phyloP scores from a whole-genome alignment of 805 yeast genomes.

The Torulaspora indica region DNA sequence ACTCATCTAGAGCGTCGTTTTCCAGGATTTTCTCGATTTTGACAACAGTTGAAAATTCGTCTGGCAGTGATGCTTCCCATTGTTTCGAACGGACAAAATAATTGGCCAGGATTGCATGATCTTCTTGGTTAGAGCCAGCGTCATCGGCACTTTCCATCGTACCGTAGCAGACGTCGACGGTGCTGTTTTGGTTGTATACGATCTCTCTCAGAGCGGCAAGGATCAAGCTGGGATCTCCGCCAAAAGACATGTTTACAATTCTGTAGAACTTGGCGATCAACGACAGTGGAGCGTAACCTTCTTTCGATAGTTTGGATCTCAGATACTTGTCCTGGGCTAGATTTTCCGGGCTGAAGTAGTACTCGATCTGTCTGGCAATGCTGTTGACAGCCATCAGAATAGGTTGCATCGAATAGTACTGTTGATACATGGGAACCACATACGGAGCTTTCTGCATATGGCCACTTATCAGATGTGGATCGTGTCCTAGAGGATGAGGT shows the following conservation, averaged over 20 bases:
- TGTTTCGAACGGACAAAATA: constrained; percentile 32
- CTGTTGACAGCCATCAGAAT: constrained; percentile 31
- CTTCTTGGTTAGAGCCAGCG: constrained; percentile 1
- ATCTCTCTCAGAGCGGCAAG: constrained; percentile 33
- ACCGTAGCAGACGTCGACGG: constrained; percentile 30
- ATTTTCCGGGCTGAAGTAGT: constrained; percentile 86
- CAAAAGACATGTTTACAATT: constrained; percentile 54
- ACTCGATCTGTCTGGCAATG: constrained; percentile 63
- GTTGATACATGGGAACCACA: constrained; percentile 22
- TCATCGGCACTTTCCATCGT: constrained; percentile 8
- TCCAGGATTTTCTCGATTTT: constrained; percentile 19
- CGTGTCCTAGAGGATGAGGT: constrained; percentile 15
- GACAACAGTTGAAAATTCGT: constrained; percentile 19
- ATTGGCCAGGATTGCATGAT: constrained; percentile 16
- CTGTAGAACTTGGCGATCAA: constrained; percentile 54
- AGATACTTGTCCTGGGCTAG: constrained; percentile 77
- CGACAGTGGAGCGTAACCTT: constrained; percentile 33
- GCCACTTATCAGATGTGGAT: constrained; percentile 13
- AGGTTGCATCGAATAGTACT: constrained; percentile 23
- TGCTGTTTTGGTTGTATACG: constrained; percentile 29
- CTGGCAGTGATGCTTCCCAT: constrained; percentile 27
- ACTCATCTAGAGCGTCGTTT: constrained; percentile 28
- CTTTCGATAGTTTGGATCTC: constrained; percentile 58
- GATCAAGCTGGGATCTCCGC: constrained; percentile 49
- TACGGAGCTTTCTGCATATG: constrained; percentile 23